Evolutionary conservation across 805 yeast species (phyloP).

Genomic region (Wickerhamiella domercqiae): DNA sequence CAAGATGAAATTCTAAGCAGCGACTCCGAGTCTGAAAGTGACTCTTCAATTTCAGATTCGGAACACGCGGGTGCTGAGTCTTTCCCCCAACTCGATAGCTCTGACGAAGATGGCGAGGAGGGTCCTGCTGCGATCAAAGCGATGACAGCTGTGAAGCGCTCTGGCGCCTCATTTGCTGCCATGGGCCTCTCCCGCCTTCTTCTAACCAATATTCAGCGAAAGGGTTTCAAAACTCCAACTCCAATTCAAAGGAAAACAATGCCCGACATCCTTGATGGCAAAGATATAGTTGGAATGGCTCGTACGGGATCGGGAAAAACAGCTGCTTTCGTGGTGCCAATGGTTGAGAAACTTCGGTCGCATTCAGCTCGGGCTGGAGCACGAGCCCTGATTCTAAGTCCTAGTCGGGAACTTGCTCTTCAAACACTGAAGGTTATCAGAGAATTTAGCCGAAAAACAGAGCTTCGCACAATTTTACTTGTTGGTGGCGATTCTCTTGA

Average conservation of each 20-base stretch:
- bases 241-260: slow-evolving; percentile 95
- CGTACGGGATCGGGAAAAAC: slow-evolving; percentile 99
- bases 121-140: slow-evolving; percentile 16
- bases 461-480: slow-evolving; percentile 59
- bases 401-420: slow-evolving; percentile 89
- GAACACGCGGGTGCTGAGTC: slow-evolving; percentile 3
- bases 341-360: slow-evolving; percentile 67
- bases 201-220: slow-evolving; percentile 53
- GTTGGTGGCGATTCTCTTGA: slow-evolving; percentile 99
- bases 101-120: slow-evolving; percentile 22
- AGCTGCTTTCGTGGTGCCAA: slow-evolving; percentile 87
- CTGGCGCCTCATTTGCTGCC: slow-evolving; percentile 65
- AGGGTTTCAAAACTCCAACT: slow-evolving; percentile 90
- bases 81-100: slow-evolving; percentile 33
- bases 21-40: slow-evolving; percentile 3
- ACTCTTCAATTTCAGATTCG: background rate
- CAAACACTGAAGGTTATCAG: slow-evolving; percentile 82
- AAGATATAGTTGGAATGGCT: slow-evolving; percentile 99
- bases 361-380: slow-evolving; percentile 82
- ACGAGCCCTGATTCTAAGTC: slow-evolving; percentile 78
- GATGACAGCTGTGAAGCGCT: slow-evolving; percentile 17
- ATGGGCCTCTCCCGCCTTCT: slow-evolving; percentile 71
- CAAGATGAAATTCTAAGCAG: slow-evolving; percentile 3
- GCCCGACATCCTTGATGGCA: slow-evolving; percentile 69
- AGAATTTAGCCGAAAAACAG: slow-evolving; percentile 75